Evolutionary conservation across 2,329 filamentous ascomycete species (phyloP), one percentile per base, ranked within the genome.

Genomic region (Calonectria pseudoturangicola): DNA sequence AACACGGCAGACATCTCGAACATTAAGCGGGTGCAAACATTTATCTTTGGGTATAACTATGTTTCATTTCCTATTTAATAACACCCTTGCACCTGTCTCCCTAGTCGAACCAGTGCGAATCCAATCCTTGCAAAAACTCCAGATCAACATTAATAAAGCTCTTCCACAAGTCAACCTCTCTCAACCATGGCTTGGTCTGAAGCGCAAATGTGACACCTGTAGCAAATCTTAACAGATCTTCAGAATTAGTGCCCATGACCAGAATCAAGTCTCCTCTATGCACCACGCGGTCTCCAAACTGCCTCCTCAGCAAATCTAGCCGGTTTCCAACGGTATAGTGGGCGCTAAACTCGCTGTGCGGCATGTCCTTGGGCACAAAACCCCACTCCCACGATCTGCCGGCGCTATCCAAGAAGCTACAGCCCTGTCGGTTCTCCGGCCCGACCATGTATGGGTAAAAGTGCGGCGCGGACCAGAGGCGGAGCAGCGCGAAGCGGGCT

Each of bases 381-480:
- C 76, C 80, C 73, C 76, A 82, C 39, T 77, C 73, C 80, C 79
- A 82, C 2, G 77, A 66, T 0, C 79, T 76, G 3, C 76, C 75
- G 2, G 68, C 60, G 41, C 79, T 79, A 10, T 82, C 80, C 4
- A 81, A 72, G 64, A 82, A 82, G 33, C 74, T 78, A 9, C 63
- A 76, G 16, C 45, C 45, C 30, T 71, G 72, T 0, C 80, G 75
- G 50, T 76, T 80, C 1, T 30, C 28, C 12, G 58, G 41, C 0
- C 80, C 77, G 0, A 81, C 66, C 80, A 81, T 81, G 25, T 79
- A 71, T 2, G 80, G 80, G 60, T 82, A 82, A 58, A 76, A 82
- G 64, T 82, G 80, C 2, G 79, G 73, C 6, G 80, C 75, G 0
- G 80, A 80, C 80, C 80, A 81, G 39, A 81, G 58, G 1, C 80